phyloP scores from a whole-genome alignment of 2,329 filamentous ascomycete genomes.

The Alternaria hordeiaustralica region DNA sequence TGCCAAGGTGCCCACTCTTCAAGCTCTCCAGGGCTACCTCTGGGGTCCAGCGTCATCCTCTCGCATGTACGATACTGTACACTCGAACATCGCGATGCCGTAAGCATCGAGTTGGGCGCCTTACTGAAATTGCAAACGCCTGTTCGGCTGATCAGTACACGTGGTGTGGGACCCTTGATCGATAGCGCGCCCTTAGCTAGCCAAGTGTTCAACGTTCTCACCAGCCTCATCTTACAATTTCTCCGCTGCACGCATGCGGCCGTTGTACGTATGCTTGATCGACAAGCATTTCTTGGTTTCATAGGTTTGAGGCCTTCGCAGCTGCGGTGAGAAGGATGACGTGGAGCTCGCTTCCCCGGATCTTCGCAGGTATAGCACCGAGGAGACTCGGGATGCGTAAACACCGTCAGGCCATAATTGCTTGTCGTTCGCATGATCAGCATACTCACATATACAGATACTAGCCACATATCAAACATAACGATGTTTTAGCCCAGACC shows the following conservation, averaged over 20 bases:
- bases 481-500: neutral
- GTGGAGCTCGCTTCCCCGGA: neutral
- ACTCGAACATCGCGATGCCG: neutral
- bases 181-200: neutral
- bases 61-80: no score
- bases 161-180: neutral
- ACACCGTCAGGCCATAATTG: neutral
- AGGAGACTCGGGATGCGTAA: neutral
- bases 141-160: conserved; percentile 1
- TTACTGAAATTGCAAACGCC: neutral
- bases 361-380: neutral
- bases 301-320: neutral
- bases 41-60: neutral
- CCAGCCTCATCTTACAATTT: neutral
- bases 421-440: neutral
- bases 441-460: neutral
- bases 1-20: no score
- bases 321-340: neutral
- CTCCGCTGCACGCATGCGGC: neutral
- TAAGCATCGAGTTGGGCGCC: neutral
- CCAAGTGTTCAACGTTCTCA: neutral
- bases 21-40: no score
- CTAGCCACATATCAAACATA: neutral
- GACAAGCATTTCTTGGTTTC: neutral
- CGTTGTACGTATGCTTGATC: neutral